These are phyloP conservation scores for Bidens hawaiensis DNA, from an alignment of 140 eudicot genomes.

Conservation along the genomic window DNA sequence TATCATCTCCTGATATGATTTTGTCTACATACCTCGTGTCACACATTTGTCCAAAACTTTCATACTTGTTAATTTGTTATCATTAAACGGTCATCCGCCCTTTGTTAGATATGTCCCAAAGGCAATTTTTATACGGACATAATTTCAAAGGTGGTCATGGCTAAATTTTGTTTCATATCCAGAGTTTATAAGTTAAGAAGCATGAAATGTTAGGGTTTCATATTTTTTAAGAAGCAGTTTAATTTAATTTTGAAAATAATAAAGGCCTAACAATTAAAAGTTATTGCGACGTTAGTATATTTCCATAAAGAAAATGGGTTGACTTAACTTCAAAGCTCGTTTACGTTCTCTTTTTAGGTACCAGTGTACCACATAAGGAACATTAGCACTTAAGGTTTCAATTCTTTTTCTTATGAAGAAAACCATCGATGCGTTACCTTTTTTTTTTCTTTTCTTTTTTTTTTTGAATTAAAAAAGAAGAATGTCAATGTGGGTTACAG, in stretches of 20 bases:
- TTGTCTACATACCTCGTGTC: background rate
- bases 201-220: background rate
- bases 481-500: background rate
- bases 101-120: background rate
- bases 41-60: background rate
- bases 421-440: background rate
- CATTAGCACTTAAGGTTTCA: slow-evolving; percentile 12
- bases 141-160: background rate
- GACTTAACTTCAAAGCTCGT: slow-evolving; percentile 34
- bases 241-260: background rate
- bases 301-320: slow-evolving; percentile 4
- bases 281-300: background rate
- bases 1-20: background rate
- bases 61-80: background rate
- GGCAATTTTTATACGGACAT: background rate
- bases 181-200: background rate
- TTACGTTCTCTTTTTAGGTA: slow-evolving; percentile 15
- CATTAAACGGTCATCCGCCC: background rate
- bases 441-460: background rate
- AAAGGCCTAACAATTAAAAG: background rate
- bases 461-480: background rate
- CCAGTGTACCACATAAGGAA: slow-evolving; percentile 29
- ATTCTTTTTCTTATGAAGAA: background rate
- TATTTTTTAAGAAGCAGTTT: background rate
- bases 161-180: background rate